Percentiles rank a stretch among this genome's conserved stretches.
These are phyloP conservation scores for Aspergillus sclerotialis DNA, from an alignment of 2,329 filamentous ascomycete genomes.

Conservation along the genomic window DNA sequence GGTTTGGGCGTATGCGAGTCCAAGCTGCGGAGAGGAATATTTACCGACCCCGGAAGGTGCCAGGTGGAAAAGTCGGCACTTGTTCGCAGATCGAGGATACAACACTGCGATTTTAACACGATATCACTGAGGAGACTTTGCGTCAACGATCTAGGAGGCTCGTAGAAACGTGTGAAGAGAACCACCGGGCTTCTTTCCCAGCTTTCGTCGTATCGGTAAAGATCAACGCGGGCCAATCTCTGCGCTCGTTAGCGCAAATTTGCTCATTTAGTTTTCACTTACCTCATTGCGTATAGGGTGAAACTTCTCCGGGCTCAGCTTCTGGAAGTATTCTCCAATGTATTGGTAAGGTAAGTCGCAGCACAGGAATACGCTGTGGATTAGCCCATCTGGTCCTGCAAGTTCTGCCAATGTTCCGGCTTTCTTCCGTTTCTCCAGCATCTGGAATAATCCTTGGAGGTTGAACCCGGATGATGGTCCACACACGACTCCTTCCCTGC, in stretches of 20 bases:
- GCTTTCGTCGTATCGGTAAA: conserved; percentile 49
- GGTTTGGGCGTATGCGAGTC: conserved; percentile 33
- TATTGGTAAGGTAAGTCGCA: conserved; percentile 60
- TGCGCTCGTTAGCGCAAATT: conserved; percentile 19
- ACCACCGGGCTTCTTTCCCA: conserved; percentile 44
- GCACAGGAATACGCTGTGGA: conserved; percentile 54
- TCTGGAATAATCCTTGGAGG: conserved; percentile 46
- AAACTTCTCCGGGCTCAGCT: conserved; percentile 45
- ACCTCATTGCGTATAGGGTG: conserved; percentile 44
- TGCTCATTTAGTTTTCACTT: too few relatives aligned
- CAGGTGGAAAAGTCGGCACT: conserved; percentile 35
- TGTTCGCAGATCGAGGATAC: conserved; percentile 42
- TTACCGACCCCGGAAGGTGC: conserved; percentile 40
- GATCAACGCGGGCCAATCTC: conserved; percentile 44
- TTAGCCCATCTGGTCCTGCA: conserved; percentile 38
- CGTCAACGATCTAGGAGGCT: conserved; percentile 12
- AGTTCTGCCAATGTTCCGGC: conserved; percentile 40
- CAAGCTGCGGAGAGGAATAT: conserved; percentile 36
- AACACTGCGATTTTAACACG: conserved; percentile 20
- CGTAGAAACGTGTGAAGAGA: conserved; percentile 34
- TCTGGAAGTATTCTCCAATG: conserved; percentile 53
- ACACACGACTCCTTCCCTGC: conserved; percentile 51
- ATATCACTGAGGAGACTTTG: conserved; percentile 17
- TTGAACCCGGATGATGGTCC: conserved; percentile 58
- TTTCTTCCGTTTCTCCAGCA: conserved; percentile 43